Evolutionary conservation across 345 rosid species (phyloP), one percentile per base, ranked within the genome.

Genomic region (Rhodamnia rubescens): DNA sequence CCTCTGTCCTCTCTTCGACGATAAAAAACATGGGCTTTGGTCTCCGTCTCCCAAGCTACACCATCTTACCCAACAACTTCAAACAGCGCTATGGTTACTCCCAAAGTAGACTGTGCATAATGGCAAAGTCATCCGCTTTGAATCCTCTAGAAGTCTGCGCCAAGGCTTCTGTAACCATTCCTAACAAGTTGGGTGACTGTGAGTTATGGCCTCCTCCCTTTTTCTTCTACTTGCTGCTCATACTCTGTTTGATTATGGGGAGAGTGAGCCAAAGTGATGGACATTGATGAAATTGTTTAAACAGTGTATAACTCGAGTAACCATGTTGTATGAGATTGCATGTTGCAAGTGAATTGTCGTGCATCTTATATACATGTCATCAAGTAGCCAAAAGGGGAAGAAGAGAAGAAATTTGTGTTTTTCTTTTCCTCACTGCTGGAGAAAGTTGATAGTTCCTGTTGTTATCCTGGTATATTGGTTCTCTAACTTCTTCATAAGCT

Each of bases 111-210:
- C 84, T 47, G 84, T 86, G 88, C 82, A 74, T 92, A 9, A 89
- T 92, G 74, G 86, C 93, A 13, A 90, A 91, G 92, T 91, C 98
- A 10, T 85, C 92, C 13, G 61, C 87, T 2, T 53, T 89, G 0
- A 53, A 84, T 42, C 97, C 98, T 85, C 93, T 95, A 18, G 91
- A 94, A 89, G 86, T 95, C 88, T 97, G 99, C 85, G 96, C 93
- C 83, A 97, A 97, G 93, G 97, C 96, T 82, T 97, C 99, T 47
- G 78, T 90, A 87, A 93, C 95, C 58, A 88, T 89, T 44, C 99
- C 99, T 52, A 89, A 92, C 87, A 94, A 91, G 90, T 93, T 88
- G 49, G 99, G 98, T 87, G 98, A 97, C 93, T 95, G 98, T 97
- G 42, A 94, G 94, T 55, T 55, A 88, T 88, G 44, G 80, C 74